These are phyloP conservation scores for Ajuga chamaepitys DNA, from an alignment of 257 asterid genomes.

Conservation along the genomic window DNA sequence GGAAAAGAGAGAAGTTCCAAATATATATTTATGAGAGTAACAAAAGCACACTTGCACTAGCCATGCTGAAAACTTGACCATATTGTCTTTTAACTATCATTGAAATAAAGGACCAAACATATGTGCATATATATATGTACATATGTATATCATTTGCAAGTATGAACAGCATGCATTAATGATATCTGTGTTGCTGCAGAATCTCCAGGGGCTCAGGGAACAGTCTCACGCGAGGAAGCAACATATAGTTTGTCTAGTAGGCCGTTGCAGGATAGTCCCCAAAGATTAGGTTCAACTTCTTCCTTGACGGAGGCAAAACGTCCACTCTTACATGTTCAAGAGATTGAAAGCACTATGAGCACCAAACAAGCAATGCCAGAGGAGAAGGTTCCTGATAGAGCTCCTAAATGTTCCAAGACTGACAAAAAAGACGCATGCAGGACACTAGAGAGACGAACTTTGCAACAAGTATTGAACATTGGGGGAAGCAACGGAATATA, in stretches of 20 bases:
- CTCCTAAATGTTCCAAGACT: background rate
- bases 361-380: background rate
- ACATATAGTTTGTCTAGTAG: background rate
- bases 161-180: background rate
- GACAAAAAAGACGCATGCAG: background rate
- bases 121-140: too few species aligned
- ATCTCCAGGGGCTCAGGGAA: conserved; percentile 18
- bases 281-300: conserved; percentile 16
- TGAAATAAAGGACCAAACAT: background rate
- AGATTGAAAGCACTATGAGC: background rate
- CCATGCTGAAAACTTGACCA: background rate
- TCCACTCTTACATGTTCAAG: background rate
- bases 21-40: background rate
- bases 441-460: background rate
- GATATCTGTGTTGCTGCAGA: conserved; percentile 11
- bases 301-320: conserved; percentile 1
- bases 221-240: conserved; percentile 1
- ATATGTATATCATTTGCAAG: too few species aligned
- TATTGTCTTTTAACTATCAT: background rate
- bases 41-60: too few species aligned
- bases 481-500: background rate
- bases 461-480: background rate
- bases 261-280: background rate
- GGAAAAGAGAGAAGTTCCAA: background rate
- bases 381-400: background rate